Percentiles rank a stretch among this genome's conserved stretches.
phyloP scores from a whole-genome alignment of 768 basidiomycete genomes.

The Gymnopilus junonius region DNA sequence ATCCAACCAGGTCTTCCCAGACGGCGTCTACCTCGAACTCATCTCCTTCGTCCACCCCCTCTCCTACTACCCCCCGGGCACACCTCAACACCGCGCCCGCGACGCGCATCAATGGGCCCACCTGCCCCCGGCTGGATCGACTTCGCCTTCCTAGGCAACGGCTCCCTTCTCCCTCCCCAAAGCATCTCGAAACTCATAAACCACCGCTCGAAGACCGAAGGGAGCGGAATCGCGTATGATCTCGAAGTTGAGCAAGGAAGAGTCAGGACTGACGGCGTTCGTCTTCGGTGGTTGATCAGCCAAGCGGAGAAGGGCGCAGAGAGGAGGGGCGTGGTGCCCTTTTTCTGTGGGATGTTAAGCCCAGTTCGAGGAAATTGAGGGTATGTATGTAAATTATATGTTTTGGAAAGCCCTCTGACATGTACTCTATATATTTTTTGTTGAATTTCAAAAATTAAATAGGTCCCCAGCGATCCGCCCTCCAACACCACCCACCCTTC shows the following conservation, averaged over 20 bases:
- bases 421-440: too few relatives aligned
- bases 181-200: slow-evolving; percentile 61
- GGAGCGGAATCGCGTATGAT: slow-evolving; percentile 44
- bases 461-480: slow-evolving; percentile 42
- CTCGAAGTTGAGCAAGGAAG: slow-evolving; percentile 58
- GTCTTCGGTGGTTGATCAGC: slow-evolving; percentile 63
- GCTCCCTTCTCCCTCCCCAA: slow-evolving; percentile 26
- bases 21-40: slow-evolving; percentile 72
- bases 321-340: slow-evolving; percentile 50
- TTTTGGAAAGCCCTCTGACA: too few relatives aligned
- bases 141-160: slow-evolving; percentile 65
- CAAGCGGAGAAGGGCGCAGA: slow-evolving; percentile 29
- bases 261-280: slow-evolving; percentile 55
- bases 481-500: slow-evolving; percentile 56
- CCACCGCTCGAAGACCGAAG: slow-evolving; percentile 44
- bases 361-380: slow-evolving; percentile 47
- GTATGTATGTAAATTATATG: slow-evolving; percentile 33
- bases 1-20: slow-evolving; percentile 54
- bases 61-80: slow-evolving; percentile 54
- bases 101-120: slow-evolving; percentile 56
- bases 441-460: too few relatives aligned
- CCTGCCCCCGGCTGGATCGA: slow-evolving; percentile 70
- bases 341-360: slow-evolving; percentile 80
- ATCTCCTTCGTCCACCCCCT: slow-evolving; percentile 65
- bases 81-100: slow-evolving; percentile 48